A percentile compares a stretch with the other conserved stretches of the same genome.
These are phyloP conservation scores for Dorcoceras hygrometricum DNA, from an alignment of 257 asterid genomes.

Conservation along the genomic window DNA sequence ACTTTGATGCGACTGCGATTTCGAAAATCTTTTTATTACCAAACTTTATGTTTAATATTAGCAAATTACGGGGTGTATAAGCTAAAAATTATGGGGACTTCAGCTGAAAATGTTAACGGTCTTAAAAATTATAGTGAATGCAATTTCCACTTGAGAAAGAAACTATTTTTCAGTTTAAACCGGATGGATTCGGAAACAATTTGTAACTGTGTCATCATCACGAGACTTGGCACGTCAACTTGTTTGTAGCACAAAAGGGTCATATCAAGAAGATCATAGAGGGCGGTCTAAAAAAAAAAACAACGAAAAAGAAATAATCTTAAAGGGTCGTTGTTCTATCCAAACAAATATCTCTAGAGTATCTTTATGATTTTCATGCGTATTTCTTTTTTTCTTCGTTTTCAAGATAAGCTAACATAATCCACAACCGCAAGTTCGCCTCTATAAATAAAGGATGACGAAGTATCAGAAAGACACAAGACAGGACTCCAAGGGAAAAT, in stretches of 20 bases:
- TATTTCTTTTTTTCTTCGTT: constrained; percentile 17
- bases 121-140: no score
- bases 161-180: no score
- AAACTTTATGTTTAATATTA: no score
- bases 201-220: background rate
- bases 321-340: constrained; percentile 33
- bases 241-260: constrained; percentile 34
- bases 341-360: constrained; percentile 35
- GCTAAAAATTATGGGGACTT: no score
- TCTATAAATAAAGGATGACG: constrained; percentile 51
- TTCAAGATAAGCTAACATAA: constrained; percentile 25
- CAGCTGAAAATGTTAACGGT: no score
- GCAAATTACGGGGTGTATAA: no score
- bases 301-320: no score
- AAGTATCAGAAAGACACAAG: constrained; percentile 24
- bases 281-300: no score
- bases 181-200: background rate
- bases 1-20: no score
- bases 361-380: constrained; percentile 28
- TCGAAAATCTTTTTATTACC: no score
- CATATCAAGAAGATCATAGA: constrained; percentile 38
- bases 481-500: constrained; percentile 8
- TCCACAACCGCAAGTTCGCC: constrained; percentile 34
- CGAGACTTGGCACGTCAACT: constrained; percentile 31
- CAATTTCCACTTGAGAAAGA: no score